Evolutionary conservation across 2,329 filamentous ascomycete species (phyloP).

Genomic region (Zymoseptoria pseudotritici): DNA sequence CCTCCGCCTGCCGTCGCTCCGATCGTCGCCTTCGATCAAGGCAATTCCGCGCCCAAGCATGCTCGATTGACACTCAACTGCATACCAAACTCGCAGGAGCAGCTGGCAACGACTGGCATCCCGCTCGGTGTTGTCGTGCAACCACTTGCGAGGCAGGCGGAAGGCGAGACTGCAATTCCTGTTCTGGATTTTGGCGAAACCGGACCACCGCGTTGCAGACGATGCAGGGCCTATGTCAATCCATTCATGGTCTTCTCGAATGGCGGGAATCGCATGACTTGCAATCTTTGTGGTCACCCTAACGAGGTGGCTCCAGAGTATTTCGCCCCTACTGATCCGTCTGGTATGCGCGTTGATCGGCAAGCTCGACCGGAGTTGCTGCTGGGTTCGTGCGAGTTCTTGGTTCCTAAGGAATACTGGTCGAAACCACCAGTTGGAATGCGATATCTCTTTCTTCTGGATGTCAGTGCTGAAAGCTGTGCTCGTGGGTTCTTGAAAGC

Average conservation of each 20-base stretch:
- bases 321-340: constrained; percentile 81
- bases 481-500: constrained; percentile 87
- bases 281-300: constrained; percentile 95
- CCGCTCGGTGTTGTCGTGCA: constrained; percentile 85
- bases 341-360: constrained; percentile 79
- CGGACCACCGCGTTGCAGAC: constrained; percentile 82
- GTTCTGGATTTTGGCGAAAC: constrained; percentile 90
- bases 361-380: constrained; percentile 83
- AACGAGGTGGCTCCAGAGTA: constrained; percentile 92
- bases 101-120: constrained; percentile 69
- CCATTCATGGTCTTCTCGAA: constrained; percentile 97
- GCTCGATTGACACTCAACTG: constrained; percentile 87
- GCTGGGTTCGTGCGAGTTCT: constrained; percentile 87
- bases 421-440: constrained; percentile 85
- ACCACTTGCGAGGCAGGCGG: constrained; percentile 72
- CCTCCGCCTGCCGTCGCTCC: constrained; percentile 82
- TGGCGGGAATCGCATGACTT: constrained; percentile 93
- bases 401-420: constrained; percentile 98
- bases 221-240: constrained; percentile 95
- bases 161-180: constrained; percentile 80
- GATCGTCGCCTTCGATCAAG: constrained; percentile 91
- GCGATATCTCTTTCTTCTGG: constrained; percentile 83
- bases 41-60: constrained; percentile 92
- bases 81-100: constrained; percentile 76
- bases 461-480: constrained; percentile 84